Percentiles rank a stretch among this genome's conserved stretches.
phyloP scores from a whole-genome alignment of 257 asterid genomes.

The Euphrasia confusa region DNA sequence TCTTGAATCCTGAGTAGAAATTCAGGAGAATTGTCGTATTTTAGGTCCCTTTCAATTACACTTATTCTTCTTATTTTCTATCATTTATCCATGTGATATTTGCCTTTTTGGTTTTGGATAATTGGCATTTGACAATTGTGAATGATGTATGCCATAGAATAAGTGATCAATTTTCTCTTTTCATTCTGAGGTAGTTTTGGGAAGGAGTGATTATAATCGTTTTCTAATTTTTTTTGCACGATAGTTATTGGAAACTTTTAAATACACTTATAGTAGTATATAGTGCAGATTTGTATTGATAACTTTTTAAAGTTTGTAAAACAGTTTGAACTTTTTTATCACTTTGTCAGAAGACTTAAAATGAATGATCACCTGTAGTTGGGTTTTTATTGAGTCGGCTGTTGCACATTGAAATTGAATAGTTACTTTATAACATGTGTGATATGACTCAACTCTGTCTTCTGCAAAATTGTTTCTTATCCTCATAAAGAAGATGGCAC shows the following conservation, averaged over 20 bases:
- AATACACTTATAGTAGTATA: neutral
- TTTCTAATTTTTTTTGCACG: neutral
- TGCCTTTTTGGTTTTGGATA: conserved; percentile 9
- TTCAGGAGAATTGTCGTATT: too few species aligned
- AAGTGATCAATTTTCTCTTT: neutral
- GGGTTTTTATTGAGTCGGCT: neutral
- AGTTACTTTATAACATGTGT: conserved; percentile 8
- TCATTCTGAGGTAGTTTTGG: neutral
- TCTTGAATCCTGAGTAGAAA: too few species aligned
- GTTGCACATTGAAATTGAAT: conserved; percentile 1
- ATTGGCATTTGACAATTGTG: neutral
- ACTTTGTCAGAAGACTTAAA: conserved; percentile 1
- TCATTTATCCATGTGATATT: neutral
- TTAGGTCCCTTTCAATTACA: too few species aligned
- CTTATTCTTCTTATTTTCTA: too few species aligned
- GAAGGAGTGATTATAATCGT: neutral
- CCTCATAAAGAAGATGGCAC: neutral
- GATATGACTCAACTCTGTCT: too few species aligned
- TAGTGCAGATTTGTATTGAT: neutral
- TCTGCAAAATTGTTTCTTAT: neutral
- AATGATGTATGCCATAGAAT: neutral
- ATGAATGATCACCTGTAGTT: neutral
- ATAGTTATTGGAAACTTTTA: neutral
- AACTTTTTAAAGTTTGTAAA: neutral
- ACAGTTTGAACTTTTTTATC: conserved; percentile 4